Evolutionary conservation across 768 basidiomycete genomes (phyloP), one percentile per base, ranked within the genome.

Genomic region (Naganishia vaughanmartiniae): DNA sequence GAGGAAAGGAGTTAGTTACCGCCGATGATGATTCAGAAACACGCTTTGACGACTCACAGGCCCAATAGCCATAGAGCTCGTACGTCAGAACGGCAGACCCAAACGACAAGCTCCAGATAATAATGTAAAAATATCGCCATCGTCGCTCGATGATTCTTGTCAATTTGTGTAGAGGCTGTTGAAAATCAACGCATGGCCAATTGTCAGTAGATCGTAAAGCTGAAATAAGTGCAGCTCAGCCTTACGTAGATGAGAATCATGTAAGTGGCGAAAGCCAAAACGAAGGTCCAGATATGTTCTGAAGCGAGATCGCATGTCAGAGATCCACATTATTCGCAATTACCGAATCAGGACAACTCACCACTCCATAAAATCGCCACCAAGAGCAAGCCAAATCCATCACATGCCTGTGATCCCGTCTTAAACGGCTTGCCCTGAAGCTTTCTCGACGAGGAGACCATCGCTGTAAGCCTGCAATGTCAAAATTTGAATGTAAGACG

Each of bases 251-350:
- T 79, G 30, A 82, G 75, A 70, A 82, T 81, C 73, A 82, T 74
- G 54, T 77, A 82, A 0, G 81, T 82, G 26, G 77, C 76, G 14
- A 79, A 58, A 36, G 80, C 80, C 2, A 82, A 71, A n/a, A 73
- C 56, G 11, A 81, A 71, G 4, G 80, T 82, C 79, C 80, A 81
- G 14, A 81, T 56, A 67, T 82, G 81, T 74, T 82, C 80, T 77
- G 58, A 2, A 30, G n/a, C 28, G n/a, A 53, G 11, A 19, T 53
- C 19, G 11, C 4, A 36, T 24, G 66, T 46, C 60, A 34, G 71
- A 17, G n/a, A 19, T 17, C 28, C 39, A 21, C 39, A 46, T 51
- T 56, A 17, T 14, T 31, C n/a, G 46, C 36, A 46, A 26, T 28
- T 34, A 7, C 17, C 42, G 42, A 42, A 42, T 15, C 17, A 7